These are phyloP conservation scores for Xylariales sp. DNA, from an alignment of 2,329 filamentous ascomycete genomes.

Conservation along the genomic window DNA sequence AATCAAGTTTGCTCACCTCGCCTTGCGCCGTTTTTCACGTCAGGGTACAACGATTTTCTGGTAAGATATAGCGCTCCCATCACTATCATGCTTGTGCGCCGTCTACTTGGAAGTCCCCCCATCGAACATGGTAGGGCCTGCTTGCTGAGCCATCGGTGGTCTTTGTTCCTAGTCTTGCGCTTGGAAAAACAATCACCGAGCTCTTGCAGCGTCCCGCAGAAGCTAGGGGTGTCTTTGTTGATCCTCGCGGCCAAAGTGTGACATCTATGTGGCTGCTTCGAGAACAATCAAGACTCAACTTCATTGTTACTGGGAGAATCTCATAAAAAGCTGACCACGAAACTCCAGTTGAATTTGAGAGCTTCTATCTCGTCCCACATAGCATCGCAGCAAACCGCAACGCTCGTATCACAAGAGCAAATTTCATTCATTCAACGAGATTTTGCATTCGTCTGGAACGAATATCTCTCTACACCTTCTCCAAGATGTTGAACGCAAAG, in stretches of 20 bases:
- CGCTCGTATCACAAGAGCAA: background rate
- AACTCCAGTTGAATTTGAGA: no score
- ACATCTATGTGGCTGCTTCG: no score
- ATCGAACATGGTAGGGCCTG: no score
- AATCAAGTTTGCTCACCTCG: background rate
- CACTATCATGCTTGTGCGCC: background rate
- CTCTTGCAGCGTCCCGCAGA: no score
- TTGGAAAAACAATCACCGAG: no score
- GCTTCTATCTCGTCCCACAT: no score
- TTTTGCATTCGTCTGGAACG: slow-evolving; percentile 36
- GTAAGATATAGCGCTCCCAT: background rate
- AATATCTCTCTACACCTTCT: slow-evolving; percentile 30
- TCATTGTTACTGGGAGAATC: background rate
- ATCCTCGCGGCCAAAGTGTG: no score
- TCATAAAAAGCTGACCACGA: background rate
- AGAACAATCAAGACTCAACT: background rate
- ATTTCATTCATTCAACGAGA: slow-evolving; percentile 3
- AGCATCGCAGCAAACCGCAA: background rate
- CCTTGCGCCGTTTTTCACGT: background rate
- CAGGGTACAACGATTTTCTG: background rate
- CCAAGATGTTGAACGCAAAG: slow-evolving; percentile 48
- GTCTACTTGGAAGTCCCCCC: background rate
- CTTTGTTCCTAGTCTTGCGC: no score
- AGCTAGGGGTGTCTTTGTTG: no score
- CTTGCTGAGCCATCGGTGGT: no score